Percentiles rank a stretch among this genome's conserved stretches.
phyloP scores from a whole-genome alignment of 768 basidiomycete genomes.

The Lanmaoa rubissima region DNA sequence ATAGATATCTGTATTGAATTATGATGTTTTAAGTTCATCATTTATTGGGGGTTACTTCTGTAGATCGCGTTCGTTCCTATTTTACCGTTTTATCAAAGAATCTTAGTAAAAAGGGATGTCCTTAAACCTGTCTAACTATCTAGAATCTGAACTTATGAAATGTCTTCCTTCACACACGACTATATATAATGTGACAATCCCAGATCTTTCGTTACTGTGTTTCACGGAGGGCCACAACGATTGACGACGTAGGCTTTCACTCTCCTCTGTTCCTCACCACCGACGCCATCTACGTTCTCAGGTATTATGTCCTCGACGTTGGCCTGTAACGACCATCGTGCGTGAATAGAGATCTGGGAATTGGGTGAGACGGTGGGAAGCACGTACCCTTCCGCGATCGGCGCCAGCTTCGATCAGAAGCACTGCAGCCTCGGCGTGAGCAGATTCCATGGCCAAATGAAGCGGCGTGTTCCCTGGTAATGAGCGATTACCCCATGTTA shows the following conservation, averaged over 20 bases:
- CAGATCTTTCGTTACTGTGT: not conserved
- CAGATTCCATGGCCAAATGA: constrained; percentile 97
- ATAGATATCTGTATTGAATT: constrained; percentile 11
- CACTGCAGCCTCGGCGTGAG: constrained; percentile 88
- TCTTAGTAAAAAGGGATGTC: constrained; percentile 1
- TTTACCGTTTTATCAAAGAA: constrained; percentile 7
- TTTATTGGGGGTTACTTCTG: not conserved
- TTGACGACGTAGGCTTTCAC: constrained; percentile 76
- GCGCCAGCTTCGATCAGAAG: constrained; percentile 93
- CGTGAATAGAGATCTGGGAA: constrained; percentile 1
- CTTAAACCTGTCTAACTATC: not conserved
- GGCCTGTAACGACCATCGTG: constrained; percentile 41
- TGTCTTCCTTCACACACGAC: not conserved
- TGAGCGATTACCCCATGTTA: not conserved
- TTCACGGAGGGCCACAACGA: constrained; percentile 51
- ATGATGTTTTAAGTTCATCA: not conserved
- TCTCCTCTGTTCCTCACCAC: constrained; percentile 80
- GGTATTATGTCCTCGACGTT: constrained; percentile 86
- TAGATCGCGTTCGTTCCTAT: constrained; percentile 11
- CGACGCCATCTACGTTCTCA: constrained; percentile 87
- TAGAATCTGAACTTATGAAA: not conserved
- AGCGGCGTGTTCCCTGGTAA: constrained; percentile 87
- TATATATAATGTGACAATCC: not conserved
- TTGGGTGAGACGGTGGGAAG: not conserved
- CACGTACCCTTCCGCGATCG: constrained; percentile 80